Evolutionary conservation across 352 stramenopile genomes (phyloP).

Genomic region (Globisporangium paroecandrum): DNA sequence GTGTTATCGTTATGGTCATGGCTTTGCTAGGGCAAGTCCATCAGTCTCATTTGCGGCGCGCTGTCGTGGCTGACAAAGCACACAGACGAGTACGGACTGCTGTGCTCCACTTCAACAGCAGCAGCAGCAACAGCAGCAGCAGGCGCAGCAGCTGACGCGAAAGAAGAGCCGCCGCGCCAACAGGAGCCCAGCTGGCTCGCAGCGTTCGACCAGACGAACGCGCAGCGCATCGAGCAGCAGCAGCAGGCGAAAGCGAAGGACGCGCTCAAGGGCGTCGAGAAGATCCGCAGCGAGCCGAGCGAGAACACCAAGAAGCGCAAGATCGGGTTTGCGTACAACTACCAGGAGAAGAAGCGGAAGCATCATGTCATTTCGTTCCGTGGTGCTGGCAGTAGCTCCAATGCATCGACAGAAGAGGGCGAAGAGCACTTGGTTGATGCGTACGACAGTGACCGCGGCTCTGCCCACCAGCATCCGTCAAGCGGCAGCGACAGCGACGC

Average conservation of each 20-base stretch:
- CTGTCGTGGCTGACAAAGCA: conserved; percentile 80
- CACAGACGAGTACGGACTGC: conserved; percentile 73
- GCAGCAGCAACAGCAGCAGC: conserved; percentile 11
- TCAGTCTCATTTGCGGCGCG: conserved; percentile 88
- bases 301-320: conserved; percentile 68
- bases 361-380: conserved; percentile 2
- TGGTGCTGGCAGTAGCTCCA: not conserved
- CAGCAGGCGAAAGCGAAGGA: conserved; percentile 42
- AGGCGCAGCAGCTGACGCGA: conserved; percentile 2
- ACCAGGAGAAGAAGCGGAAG: conserved; percentile 54
- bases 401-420: conserved; percentile 21
- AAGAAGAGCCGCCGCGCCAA: conserved; percentile 6
- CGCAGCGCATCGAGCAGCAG: conserved; percentile 36
- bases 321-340: conserved; percentile 54
- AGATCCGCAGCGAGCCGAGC: conserved; percentile 39
- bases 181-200: conserved; percentile 58
- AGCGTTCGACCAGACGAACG: conserved; percentile 50
- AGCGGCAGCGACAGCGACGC: conserved; percentile 46
- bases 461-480: conserved; percentile 4
- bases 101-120: conserved; percentile 15
- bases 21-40: conserved; percentile 77
- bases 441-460: conserved; percentile 67
- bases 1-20: not conserved
- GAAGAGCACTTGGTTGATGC: conserved; percentile 67
- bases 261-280: conserved; percentile 54